Conservation (phyloP, 192 early-diverging fungal species). For the Umbelopsis ramanniana region DNA sequence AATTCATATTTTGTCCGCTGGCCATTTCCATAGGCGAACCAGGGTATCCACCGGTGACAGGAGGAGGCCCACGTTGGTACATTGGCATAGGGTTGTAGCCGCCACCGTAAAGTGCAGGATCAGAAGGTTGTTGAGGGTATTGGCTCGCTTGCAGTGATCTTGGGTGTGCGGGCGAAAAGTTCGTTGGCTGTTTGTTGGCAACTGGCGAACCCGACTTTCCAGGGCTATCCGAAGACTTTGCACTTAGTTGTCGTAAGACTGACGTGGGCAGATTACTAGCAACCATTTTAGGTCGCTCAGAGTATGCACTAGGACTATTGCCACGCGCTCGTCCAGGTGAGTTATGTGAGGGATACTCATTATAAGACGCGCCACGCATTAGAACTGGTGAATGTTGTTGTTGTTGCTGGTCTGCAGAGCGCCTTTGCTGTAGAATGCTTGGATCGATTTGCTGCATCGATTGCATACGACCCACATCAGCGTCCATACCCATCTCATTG, state of each 20-base stretch:
- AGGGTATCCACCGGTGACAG: constrained; percentile 6
- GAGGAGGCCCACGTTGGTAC: constrained; percentile 8
- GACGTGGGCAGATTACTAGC: constrained; percentile 61
- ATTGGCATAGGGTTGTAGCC: constrained; percentile 4
- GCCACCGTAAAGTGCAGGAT: neutral
- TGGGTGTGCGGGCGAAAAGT: neutral
- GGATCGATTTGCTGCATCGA: neutral
- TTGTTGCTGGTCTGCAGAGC: neutral
- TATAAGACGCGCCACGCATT: neutral
- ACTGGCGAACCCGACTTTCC: neutral
- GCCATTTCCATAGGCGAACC: constrained; percentile 9
- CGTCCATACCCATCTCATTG: neutral
- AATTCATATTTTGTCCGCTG: neutral
- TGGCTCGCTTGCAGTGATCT: neutral
- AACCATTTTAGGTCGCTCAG: constrained; percentile 33
- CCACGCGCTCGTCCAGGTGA: constrained; percentile 10
- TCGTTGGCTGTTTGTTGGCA: neutral
- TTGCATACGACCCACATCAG: neutral
- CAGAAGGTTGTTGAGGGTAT: constrained; percentile 11
- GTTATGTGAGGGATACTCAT: neutral
- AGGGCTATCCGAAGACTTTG: constrained; percentile 40
- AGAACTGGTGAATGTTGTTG: neutral
- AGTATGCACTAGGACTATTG: neutral
- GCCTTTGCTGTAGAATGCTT: neutral
- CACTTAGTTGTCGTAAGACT: constrained; percentile 61